A percentile compares a stretch with the other conserved stretches of the same genome.
Evolutionary conservation across 805 yeast species (phyloP).

Genomic region (Lipomyces orientalis): DNA sequence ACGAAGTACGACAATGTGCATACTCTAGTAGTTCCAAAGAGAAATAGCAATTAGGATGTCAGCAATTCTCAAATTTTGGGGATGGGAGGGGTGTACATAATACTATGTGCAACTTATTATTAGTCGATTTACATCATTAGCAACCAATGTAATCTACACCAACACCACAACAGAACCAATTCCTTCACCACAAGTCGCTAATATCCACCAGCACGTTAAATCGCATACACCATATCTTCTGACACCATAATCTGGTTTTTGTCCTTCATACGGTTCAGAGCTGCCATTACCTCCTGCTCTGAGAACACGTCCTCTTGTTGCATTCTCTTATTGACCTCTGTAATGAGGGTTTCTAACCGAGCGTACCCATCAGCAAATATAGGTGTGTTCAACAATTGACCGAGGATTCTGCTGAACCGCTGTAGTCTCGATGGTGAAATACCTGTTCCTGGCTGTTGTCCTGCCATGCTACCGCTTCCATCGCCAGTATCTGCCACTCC

Average conservation of each 20-base stretch:
- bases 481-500: slow-evolving; percentile 37
- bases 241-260: slow-evolving; percentile 48
- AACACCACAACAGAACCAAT: slow-evolving; percentile 2
- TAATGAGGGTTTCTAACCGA: slow-evolving; percentile 48
- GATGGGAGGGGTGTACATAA: background rate
- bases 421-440: slow-evolving; percentile 59
- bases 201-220: slow-evolving; percentile 29
- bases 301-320: slow-evolving; percentile 50
- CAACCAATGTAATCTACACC: background rate
- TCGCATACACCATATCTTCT: slow-evolving; percentile 45
- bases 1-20: too few relatives aligned
- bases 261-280: slow-evolving; percentile 46
- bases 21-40: too few relatives aligned
- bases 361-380: slow-evolving; percentile 52
- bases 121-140: slow-evolving; percentile 8
- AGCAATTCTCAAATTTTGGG: slow-evolving; percentile 1
- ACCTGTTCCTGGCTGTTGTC: slow-evolving; percentile 43
- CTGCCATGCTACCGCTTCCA: slow-evolving; percentile 20
- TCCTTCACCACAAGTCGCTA: background rate
- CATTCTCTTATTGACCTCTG: slow-evolving; percentile 52
- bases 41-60: too few relatives aligned
- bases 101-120: background rate
- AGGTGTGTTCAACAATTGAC: slow-evolving; percentile 54
- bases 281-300: slow-evolving; percentile 48
- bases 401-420: slow-evolving; percentile 55